phyloP scores from a whole-genome alignment of 164 flowering plant species.

The Cinnamomum micranthum region DNA sequence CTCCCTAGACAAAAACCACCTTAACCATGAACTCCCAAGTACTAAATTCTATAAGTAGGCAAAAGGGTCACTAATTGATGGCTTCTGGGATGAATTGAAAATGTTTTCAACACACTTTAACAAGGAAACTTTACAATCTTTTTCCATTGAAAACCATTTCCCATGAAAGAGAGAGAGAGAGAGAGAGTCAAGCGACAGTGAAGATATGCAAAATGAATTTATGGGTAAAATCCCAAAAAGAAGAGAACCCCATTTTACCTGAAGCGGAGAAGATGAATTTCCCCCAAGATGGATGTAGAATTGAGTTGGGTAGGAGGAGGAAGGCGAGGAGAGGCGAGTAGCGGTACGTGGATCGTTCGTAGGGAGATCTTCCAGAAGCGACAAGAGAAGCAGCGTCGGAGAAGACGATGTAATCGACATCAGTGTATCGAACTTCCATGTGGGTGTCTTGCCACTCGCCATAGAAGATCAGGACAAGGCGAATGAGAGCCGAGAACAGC shows the following conservation, averaged over 20 bases:
- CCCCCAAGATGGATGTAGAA: slow-evolving; percentile 83
- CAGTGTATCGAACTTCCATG: slow-evolving; percentile 92
- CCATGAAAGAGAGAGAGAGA: no score
- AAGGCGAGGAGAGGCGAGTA: slow-evolving; percentile 88
- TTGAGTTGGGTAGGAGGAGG: slow-evolving; percentile 69
- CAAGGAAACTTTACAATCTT: background rate
- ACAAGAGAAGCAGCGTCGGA: slow-evolving; percentile 85
- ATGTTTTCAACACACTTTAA: background rate
- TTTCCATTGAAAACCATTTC: no score
- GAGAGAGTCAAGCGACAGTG: no score
- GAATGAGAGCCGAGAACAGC: slow-evolving; percentile 53
- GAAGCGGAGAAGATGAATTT: slow-evolving; percentile 83
- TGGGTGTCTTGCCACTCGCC: slow-evolving; percentile 97
- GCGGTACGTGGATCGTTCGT: slow-evolving; percentile 67
- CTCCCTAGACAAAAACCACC: no score
- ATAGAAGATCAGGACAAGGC: slow-evolving; percentile 53
- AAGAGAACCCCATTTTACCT: slow-evolving; percentile 33
- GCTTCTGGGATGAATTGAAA: no score
- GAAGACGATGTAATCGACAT: slow-evolving; percentile 86
- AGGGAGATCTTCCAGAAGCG: slow-evolving; percentile 73
- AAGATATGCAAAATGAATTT: background rate
- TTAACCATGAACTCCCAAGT: background rate
- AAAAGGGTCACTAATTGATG: no score
- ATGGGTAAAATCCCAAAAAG: background rate
- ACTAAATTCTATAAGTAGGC: background rate